Evolutionary conservation across 495 filamentous ascomycete genomes (phyloP).

Genomic region (Neurospora sp.): DNA sequence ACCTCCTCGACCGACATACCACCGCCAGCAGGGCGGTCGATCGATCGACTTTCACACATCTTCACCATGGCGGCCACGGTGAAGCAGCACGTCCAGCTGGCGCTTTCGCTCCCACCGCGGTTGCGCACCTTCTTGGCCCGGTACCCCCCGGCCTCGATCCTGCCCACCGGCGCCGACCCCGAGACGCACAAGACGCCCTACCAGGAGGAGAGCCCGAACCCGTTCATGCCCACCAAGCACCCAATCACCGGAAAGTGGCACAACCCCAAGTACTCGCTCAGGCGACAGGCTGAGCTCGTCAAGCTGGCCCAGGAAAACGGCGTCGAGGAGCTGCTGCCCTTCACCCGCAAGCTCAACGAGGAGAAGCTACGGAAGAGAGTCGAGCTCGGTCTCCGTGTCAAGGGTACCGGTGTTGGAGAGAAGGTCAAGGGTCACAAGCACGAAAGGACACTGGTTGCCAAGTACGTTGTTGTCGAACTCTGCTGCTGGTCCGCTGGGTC

Average conservation of each 20-base stretch:
- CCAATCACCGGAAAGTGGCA: slow-evolving; percentile 68
- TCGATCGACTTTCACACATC: not conserved
- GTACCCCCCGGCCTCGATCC: slow-evolving; percentile 60
- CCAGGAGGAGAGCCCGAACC: slow-evolving; percentile 48
- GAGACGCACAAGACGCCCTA: slow-evolving; percentile 32
- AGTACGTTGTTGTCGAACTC: slow-evolving; percentile 41
- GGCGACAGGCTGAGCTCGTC: slow-evolving; percentile 83
- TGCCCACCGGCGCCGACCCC: slow-evolving; percentile 31
- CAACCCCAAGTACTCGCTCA: slow-evolving; percentile 66
- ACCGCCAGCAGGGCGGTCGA: not conserved
- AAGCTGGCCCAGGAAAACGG: slow-evolving; percentile 74
- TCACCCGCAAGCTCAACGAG: slow-evolving; percentile 63
- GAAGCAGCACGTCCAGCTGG: slow-evolving; percentile 46
- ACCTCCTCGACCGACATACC: not conserved
- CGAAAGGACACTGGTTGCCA: slow-evolving; percentile 75
- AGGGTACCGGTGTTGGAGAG: slow-evolving; percentile 86
- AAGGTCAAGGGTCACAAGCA: slow-evolving; percentile 88
- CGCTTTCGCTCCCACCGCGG: slow-evolving; percentile 55
- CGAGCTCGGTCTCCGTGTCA: slow-evolving; percentile 67
- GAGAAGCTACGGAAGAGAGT: slow-evolving; percentile 53
- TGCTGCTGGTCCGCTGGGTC: not conserved
- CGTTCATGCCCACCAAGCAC: slow-evolving; percentile 65
- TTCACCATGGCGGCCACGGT: slow-evolving; percentile 20
- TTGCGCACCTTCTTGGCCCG: slow-evolving; percentile 82
- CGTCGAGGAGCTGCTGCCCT: slow-evolving; percentile 75